A percentile compares a stretch with the other conserved stretches of the same genome.
These are phyloP conservation scores for Dacryopinax spathularia DNA, from an alignment of 768 basidiomycete genomes.

Conservation along the genomic window DNA sequence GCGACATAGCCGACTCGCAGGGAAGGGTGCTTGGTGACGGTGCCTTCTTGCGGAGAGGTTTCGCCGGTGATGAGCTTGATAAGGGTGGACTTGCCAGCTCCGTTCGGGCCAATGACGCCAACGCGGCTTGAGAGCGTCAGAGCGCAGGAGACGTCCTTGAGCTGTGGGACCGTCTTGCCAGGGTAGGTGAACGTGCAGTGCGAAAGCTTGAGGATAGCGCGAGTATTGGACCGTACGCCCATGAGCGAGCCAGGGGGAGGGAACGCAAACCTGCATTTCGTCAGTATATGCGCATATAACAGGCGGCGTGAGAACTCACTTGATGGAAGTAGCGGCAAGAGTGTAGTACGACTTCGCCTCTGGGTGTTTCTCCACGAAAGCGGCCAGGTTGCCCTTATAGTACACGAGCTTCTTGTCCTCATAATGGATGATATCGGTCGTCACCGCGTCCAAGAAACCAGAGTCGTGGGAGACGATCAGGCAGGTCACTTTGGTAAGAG, in stretches of 20 bases:
- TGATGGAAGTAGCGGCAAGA: constrained; percentile 80
- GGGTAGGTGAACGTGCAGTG: constrained; percentile 93
- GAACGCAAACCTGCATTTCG: constrained; percentile 53
- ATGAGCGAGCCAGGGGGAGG: constrained; percentile 90
- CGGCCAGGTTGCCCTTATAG: constrained; percentile 82
- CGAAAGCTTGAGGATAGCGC: constrained; percentile 84
- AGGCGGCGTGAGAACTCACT: constrained; percentile 23
- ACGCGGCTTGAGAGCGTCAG: constrained; percentile 90
- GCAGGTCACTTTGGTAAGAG: constrained; percentile 74
- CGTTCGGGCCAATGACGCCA: constrained; percentile 83
- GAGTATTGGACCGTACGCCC: constrained; percentile 91
- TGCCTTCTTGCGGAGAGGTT: constrained; percentile 77
- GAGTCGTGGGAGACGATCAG: constrained; percentile 95
- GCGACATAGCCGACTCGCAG: constrained; percentile 93
- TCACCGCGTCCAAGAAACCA: constrained; percentile 91
- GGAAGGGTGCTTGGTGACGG: constrained; percentile 86
- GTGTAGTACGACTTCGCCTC: constrained; percentile 96
- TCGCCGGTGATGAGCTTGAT: constrained; percentile 93
- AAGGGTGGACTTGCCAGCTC: constrained; percentile 90
- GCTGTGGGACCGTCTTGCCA: constrained; percentile 60
- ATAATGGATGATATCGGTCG: constrained; percentile 95
- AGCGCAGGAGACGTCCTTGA: constrained; percentile 80
- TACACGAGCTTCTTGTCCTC: constrained; percentile 92
- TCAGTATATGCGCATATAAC: not conserved
- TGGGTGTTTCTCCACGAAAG: constrained; percentile 79